Percentiles rank a stretch among this genome's conserved stretches.
phyloP scores from a whole-genome alignment of 1,139 yeast genomes.

The Tardiomyces digboiensis region DNA sequence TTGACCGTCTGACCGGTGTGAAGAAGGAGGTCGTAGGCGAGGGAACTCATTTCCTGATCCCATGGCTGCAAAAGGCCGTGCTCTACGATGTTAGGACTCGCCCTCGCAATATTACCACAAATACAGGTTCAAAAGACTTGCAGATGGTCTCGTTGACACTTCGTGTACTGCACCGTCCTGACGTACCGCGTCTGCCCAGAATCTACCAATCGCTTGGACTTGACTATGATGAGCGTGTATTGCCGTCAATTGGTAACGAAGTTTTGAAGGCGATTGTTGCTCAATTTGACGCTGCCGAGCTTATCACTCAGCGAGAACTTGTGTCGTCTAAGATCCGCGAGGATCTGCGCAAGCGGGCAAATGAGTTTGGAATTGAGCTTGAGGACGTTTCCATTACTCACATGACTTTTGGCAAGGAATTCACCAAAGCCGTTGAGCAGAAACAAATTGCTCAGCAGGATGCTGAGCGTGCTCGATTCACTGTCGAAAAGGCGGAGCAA shows the following conservation, averaged over 20 bases:
- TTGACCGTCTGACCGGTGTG: conserved; percentile 88
- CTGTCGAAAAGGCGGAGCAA: conserved; percentile 96
- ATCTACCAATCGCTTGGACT: conserved; percentile 86
- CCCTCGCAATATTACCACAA: conserved; percentile 89
- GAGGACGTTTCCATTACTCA: conserved; percentile 99
- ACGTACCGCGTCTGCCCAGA: conserved; percentile 66
- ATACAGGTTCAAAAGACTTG: conserved; percentile 95
- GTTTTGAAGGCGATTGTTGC: conserved; percentile 93
- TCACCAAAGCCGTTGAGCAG: conserved; percentile 97
- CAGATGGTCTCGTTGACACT: conserved; percentile 93
- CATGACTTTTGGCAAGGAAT: conserved; percentile 94
- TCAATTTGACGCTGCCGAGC: conserved; percentile 96
- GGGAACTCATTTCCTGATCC: conserved; percentile 92
- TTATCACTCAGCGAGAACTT: conserved; percentile 94
- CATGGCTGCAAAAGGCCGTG: conserved; percentile 93
- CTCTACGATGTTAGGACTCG: conserved; percentile 85
- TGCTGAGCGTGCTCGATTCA: conserved; percentile 92
- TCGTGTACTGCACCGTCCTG: conserved; percentile 93
- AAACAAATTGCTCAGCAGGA: conserved; percentile 99
- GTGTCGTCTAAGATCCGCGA: conserved; percentile 86
- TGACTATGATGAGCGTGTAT: conserved; percentile 94
- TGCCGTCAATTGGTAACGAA: conserved; percentile 97
- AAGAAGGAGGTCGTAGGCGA: conserved; percentile 83
- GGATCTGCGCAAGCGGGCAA: conserved; percentile 77
- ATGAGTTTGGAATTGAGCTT: conserved; percentile 79